Percentiles rank a stretch among this genome's conserved stretches.
phyloP scores from a whole-genome alignment of 352 stramenopile species.

The Phytophthora tubulina region DNA sequence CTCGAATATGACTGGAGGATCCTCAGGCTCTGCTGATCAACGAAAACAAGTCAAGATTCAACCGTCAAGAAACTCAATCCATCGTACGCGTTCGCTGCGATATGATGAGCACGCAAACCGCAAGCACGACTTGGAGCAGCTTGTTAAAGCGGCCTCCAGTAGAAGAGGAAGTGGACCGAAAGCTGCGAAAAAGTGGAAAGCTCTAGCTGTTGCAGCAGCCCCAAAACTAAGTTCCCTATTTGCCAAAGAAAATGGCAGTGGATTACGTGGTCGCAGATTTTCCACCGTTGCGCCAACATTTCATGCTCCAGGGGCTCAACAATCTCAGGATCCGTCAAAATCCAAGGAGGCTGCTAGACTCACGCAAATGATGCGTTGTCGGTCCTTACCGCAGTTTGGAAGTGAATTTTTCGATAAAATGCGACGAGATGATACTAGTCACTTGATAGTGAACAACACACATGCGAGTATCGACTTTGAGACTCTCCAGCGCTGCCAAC shows the following conservation, averaged over 20 bases:
- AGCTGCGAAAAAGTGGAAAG: conserved; percentile 25
- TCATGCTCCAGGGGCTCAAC: neutral
- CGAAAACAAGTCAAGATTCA: conserved; percentile 25
- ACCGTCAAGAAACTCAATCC: conserved; percentile 20
- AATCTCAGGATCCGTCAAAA: neutral
- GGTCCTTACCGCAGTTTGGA: conserved; percentile 61
- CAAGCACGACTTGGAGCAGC: conserved; percentile 1
- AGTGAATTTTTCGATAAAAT: conserved; percentile 49
- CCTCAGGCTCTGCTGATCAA: neutral
- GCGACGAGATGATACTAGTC: conserved; percentile 10
- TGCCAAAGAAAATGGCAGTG: conserved; percentile 5
- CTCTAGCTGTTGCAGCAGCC: conserved; percentile 17
- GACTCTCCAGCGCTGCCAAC: conserved; percentile 60
- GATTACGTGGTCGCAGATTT: conserved; percentile 7
- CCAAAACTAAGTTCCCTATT: conserved; percentile 22
- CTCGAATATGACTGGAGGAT: neutral
- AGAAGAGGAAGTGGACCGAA: conserved; percentile 3
- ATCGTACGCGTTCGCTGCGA: conserved; percentile 21
- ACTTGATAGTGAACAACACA: neutral
- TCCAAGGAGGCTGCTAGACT: conserved; percentile 22
- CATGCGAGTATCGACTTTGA: conserved; percentile 60
- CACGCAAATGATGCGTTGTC: conserved; percentile 50
- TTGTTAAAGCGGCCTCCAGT: conserved; percentile 3
- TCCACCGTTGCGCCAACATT: neutral
- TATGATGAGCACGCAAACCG: conserved; percentile 17